These are phyloP conservation scores for Aspergillus terreus DNA, from an alignment of 2,329 filamentous ascomycete genomes.

Conservation along the genomic window DNA sequence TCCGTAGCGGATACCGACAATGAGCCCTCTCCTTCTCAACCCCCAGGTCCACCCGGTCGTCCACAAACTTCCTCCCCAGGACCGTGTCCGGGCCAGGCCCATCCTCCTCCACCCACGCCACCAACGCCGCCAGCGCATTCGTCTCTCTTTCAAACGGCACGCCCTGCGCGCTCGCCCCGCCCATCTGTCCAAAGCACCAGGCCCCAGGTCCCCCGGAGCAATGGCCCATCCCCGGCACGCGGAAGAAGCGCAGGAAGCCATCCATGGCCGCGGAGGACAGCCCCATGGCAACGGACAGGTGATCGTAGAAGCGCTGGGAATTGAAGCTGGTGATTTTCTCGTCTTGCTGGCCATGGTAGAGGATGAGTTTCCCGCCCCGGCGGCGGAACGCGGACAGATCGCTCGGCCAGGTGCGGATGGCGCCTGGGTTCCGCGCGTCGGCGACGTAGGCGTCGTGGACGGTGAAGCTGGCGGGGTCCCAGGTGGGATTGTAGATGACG, in stretches of 20 bases:
- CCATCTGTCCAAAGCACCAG: slow-evolving; percentile 6
- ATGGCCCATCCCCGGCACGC: slow-evolving; percentile 7
- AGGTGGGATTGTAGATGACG: slow-evolving; percentile 28
- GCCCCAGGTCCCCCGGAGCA: slow-evolving; percentile 5
- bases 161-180: background rate
- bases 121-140: slow-evolving; percentile 7
- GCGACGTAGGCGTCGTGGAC: slow-evolving; percentile 9
- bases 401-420: slow-evolving; percentile 20
- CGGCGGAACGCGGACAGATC: slow-evolving; percentile 42
- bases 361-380: slow-evolving; percentile 34
- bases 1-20: slow-evolving; percentile 2
- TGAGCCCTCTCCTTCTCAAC: background rate
- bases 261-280: slow-evolving; percentile 1
- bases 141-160: background rate
- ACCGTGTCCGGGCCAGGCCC: slow-evolving; percentile 4
- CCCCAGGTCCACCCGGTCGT: slow-evolving; percentile 3
- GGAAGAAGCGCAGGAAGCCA: slow-evolving; percentile 8
- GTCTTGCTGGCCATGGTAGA: slow-evolving; percentile 29
- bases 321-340: slow-evolving; percentile 11
- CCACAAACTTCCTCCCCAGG: slow-evolving; percentile 4
- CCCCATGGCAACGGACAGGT: slow-evolving; percentile 1
- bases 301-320: slow-evolving; percentile 5
- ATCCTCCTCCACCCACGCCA: slow-evolving; percentile 8
- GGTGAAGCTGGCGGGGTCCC: slow-evolving; percentile 18
- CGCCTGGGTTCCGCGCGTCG: slow-evolving; percentile 27